Evolutionary conservation across 352 stramenopile genomes (phyloP), one percentile per base, ranked within the genome.

Genomic region (Saprolegnia parasitica): DNA sequence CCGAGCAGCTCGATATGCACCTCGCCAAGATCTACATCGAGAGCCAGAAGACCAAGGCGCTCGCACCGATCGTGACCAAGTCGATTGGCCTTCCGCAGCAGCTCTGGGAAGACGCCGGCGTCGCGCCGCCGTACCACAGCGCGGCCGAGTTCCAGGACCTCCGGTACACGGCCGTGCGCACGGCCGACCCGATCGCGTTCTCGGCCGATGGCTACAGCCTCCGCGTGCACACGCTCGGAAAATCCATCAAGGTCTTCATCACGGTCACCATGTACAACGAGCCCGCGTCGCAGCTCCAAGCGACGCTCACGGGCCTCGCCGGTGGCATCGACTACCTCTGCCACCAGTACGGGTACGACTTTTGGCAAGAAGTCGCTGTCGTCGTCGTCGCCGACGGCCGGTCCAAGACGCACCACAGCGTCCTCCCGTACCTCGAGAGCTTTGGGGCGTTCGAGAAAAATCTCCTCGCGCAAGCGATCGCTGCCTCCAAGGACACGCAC

Each of bases 251-350:
- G 13, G 73, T 80, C 11, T 79, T 84, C n/a, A 76, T 84, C 67
- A 78, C 73, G 3, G 74, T 81, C 55, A 84, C 78, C 18, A 80
- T 82, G 74, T 80, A 81, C 68, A 81, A 81, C 47, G 78, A 84
- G 75, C 71, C 76, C 66, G 73, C 73, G 15, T 74, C 58, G n/a
- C 72, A 84, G 42, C 72, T 81, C 23, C 63, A 77, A 39, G 68
- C 67, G 20, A 84, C 78, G 24, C 68, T 81, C n/a, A 72, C 56
- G 56, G 76, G 76, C 10, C 78, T 84, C 23, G 76, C 76, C 0
- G 68, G 63, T 26, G 80, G 80, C 49, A 56, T 84, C 37, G 52
- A 72, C 35, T 77, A 74, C 66, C 78, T 84, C 74, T 71, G 67
- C 5, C 71, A 82, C 40, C 65, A 80, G 56, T 77, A 73, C 68